Evolutionary conservation across 371 early-diverging fungal species (phyloP), one percentile per base, ranked within the genome.

Genomic region (Gilbertella persicaria): DNA sequence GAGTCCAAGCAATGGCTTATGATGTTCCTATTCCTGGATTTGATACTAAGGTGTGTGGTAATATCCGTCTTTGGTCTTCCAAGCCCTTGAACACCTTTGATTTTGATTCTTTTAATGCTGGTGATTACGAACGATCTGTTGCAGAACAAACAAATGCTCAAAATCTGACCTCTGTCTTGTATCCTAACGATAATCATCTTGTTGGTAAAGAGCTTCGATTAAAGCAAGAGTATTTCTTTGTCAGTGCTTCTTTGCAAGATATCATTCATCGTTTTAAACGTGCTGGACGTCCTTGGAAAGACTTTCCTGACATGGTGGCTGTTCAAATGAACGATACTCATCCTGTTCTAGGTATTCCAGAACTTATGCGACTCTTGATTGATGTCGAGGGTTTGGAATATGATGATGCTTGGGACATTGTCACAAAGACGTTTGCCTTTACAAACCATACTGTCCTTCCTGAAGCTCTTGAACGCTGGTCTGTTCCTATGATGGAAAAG

Each of bases 381-480:
- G 96, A 96, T 73, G 82, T 89, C 28, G 95, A 95, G 66, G 82
- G 84, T 53, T 62, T 96, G 42, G 73, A 62, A 25, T 96, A 96
- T 96, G 96, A 95, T 70, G 87, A 83, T 47, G 94, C 96, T 20
- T 96, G 95, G 96, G 82, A 82, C n/a, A 91, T 92, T 59, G 90
- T 89, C 21, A 92, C 89, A 38, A 79, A 76, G 55, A 88, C 89
- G 0, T 95, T 91, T 75, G 92, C 93, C 19, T 95, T 94, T 66
- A 96, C 96, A 69, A 96, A 96, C 78, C 96, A 96, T 75, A 96
- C 96, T 2, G 92, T 96, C 20, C 83, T 96, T 43, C 96, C 96
- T 42, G 96, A 95, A 73, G 96, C 96, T 45, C 81, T 96, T 74
- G 96, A 96, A 75, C 85, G 86, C 58, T 96, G 96, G 96, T 82